Conservation (phyloP, 495 filamentous ascomycete genomes). For the Penicillium steckii region DNA sequence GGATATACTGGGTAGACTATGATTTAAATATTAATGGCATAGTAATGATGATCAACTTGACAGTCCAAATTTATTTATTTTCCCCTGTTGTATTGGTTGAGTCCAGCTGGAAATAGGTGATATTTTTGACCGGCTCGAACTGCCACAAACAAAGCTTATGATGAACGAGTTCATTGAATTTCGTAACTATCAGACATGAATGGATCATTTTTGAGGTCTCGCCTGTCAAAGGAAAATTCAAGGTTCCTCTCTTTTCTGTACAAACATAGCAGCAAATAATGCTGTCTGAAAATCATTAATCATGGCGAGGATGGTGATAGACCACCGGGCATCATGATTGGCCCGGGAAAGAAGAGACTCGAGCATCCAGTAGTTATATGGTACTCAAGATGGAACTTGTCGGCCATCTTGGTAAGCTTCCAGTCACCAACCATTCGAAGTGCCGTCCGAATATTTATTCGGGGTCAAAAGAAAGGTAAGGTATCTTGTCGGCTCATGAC, state of each 20-base stretch:
- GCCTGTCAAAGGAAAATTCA: neutral
- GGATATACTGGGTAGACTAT: no score
- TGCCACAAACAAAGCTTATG: no score
- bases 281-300: neutral
- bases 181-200: neutral
- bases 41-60: no score
- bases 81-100: no score
- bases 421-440: neutral
- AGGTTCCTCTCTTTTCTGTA: neutral
- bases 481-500: constrained; percentile 1
- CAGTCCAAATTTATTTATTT: no score
- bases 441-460: constrained; percentile 4
- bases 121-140: no score
- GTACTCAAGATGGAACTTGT: no score
- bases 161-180: neutral
- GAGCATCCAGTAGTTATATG: neutral
- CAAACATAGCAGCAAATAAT: neutral
- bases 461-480: neutral
- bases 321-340: no score
- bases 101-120: no score
- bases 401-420: no score
- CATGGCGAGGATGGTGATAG: no score
- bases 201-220: neutral
- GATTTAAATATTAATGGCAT: no score
- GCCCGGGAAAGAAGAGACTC: neutral